Percentiles rank a stretch among this genome's conserved stretches.
phyloP scores from a whole-genome alignment of 495 filamentous ascomycete genomes.

The Immersiella caudata region DNA sequence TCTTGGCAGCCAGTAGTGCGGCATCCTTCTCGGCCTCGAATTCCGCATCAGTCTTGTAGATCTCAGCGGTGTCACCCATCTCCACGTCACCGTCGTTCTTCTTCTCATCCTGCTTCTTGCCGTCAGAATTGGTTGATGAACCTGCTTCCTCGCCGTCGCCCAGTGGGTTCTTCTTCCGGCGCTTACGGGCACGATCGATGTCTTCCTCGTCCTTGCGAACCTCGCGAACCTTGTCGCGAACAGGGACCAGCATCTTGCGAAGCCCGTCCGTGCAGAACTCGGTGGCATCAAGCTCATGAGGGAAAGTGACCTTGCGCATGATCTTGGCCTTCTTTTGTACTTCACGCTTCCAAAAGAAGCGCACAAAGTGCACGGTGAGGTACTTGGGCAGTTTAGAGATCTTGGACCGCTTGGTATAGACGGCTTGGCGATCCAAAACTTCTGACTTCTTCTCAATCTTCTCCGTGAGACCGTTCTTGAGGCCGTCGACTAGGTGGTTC shows the following conservation, averaged over 20 bases:
- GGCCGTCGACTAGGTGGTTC: conserved; percentile 88
- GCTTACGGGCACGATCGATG: conserved; percentile 81
- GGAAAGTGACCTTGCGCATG: conserved; percentile 97
- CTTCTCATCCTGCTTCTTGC: conserved; percentile 32
- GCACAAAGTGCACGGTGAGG: conserved; percentile 94
- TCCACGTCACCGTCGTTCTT: conserved; percentile 54
- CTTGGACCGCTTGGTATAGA: conserved; percentile 87
- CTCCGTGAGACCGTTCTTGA: conserved; percentile 78
- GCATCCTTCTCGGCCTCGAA: conserved; percentile 81
- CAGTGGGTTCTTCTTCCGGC: conserved; percentile 71
- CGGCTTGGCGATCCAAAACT: conserved; percentile 71
- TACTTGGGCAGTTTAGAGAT: conserved; percentile 92
- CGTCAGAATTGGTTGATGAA: conserved; percentile 36
- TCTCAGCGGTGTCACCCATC: conserved; percentile 61
- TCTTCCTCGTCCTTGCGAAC: conserved; percentile 94
- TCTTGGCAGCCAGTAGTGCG: conserved; percentile 74
- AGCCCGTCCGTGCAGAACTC: conserved; percentile 95
- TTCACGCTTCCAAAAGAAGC: conserved; percentile 95
- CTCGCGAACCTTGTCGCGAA: conserved; percentile 93
- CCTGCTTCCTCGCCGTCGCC: conserved; percentile 31
- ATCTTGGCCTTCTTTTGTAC: conserved; percentile 99
- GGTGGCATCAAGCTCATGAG: conserved; percentile 85
- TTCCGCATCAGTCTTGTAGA: conserved; percentile 88
- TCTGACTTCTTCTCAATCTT: conserved; percentile 88
- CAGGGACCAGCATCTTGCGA: conserved; percentile 77